These are phyloP conservation scores for Cucumis variabilis DNA, from an alignment of 331 rosid genomes.

Conservation along the genomic window DNA sequence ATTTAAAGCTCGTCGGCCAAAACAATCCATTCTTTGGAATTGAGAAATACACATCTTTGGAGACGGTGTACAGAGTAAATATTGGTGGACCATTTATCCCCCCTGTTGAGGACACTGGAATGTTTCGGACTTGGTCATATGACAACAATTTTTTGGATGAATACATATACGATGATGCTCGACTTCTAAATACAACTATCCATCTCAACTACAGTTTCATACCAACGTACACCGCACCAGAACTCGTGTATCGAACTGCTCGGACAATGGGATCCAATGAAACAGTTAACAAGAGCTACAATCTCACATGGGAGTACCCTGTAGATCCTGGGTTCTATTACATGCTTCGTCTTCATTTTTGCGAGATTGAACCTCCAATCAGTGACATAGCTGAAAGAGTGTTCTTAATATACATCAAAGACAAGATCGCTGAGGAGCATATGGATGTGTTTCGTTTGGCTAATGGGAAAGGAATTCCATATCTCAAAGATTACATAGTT, in stretches of 20 bases:
- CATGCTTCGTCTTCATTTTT: slow-evolving; percentile 65
- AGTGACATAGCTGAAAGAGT: accelerated
- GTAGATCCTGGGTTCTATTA: slow-evolving; percentile 54
- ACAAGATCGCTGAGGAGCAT: background rate
- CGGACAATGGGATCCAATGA: background rate
- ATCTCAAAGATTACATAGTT: slow-evolving; percentile 39
- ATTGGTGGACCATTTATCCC: background rate
- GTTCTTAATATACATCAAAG: slow-evolving; percentile 42
- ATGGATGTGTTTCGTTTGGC: slow-evolving; percentile 40
- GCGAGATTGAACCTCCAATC: slow-evolving; percentile 36
- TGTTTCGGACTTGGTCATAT: slow-evolving; percentile 35
- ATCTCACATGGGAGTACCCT: slow-evolving; percentile 55
- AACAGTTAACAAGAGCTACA: background rate
- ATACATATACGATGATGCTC: accelerated
- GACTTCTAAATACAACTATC: accelerated
- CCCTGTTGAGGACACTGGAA: background rate
- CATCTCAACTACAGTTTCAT: background rate
- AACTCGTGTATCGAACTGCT: slow-evolving; percentile 7
- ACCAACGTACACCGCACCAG: slow-evolving; percentile 16
- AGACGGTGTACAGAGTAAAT: slow-evolving; percentile 27
- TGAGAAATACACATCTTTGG: slow-evolving; percentile 6
- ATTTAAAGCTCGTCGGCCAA: background rate
- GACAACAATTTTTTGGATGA: background rate
- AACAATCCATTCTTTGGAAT: background rate
- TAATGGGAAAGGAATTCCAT: slow-evolving; percentile 20